Base-by-base conservation (phyloP, 805 yeast species). In the Yamadazyma sp. region DNA sequence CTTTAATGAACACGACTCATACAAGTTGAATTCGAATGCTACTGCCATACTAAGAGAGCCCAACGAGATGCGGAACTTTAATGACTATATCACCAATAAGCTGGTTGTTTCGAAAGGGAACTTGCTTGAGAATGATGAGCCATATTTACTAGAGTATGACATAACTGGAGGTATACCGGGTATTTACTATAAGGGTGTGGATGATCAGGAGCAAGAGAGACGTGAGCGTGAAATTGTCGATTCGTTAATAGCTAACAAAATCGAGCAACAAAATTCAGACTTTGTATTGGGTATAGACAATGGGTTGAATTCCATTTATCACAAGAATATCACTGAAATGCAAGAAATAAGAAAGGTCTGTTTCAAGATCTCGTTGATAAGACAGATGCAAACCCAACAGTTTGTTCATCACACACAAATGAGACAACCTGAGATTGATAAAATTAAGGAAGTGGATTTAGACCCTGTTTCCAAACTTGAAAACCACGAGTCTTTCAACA, bases 311-410 rank as follows among this genome's bases (percentile, higher is more conserved):
- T 70, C 73, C 11, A 64, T 78, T 6, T 64, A 86, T 39, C 70
- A 76, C 49, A 71, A 73, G 14, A 93, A 90, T 50, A 80, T 93
- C 29, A 64, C 70, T 1, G 76, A 83, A 46, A 86, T 93, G 71
- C 97, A 91, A 62, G 88, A 88, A 49, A 84, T 93, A 23, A 70
- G 99, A 41, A 84, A 82, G 46, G 71, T 87, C 3, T 90, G 97
- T 56, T 85, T 88, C 63, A 90, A 90, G 57, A 86, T 93, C 14
- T 81, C 91, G 4, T 65, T 89, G 33, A 86, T 93, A 41, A 71
- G 96, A 47, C 90, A 90, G 54, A 83, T 93, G 83, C 98, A 93
- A 60, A 84, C 84, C 13, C 86, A 83, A 35, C 82, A 79, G 42
- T 80, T 79, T 57, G 66, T 84, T 34, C 91, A 84, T 53, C 83